Percentiles rank a stretch among this genome's conserved stretches.
phyloP scores from a whole-genome alignment of 306 rosid genomes.

The Styphnolobium japonicum region DNA sequence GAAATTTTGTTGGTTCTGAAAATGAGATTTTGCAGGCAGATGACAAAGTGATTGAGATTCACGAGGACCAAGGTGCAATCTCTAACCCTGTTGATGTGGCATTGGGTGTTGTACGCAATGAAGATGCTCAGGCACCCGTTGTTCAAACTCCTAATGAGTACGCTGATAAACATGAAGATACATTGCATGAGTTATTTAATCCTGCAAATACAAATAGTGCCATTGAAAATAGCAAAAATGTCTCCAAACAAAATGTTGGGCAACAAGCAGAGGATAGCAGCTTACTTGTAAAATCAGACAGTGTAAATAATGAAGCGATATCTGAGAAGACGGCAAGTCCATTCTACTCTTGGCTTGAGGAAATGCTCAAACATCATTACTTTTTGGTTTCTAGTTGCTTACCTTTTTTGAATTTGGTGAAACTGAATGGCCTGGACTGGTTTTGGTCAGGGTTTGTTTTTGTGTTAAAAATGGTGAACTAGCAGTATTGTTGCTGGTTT shows the following conservation, averaged over 20 bases:
- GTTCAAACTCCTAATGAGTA: slow-evolving; percentile 36
- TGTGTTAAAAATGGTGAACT: slow-evolving; percentile 18
- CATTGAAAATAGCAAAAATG: slow-evolving; percentile 35
- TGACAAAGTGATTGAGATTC: slow-evolving; percentile 70
- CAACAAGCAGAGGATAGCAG: slow-evolving; percentile 31
- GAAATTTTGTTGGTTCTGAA: slow-evolving; percentile 37
- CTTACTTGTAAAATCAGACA: slow-evolving; percentile 40
- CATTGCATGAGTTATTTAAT: slow-evolving; percentile 35
- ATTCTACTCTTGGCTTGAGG: slow-evolving; percentile 20
- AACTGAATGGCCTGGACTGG: slow-evolving; percentile 6
- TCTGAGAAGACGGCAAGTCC: slow-evolving; percentile 62
- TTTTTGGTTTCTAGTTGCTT: slow-evolving; percentile 1
- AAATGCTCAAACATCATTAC: slow-evolving; percentile 4
- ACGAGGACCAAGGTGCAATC: slow-evolving; percentile 61
- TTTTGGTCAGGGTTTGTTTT: slow-evolving; percentile 22
- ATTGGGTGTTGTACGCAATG: slow-evolving; percentile 34
- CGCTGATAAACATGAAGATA: slow-evolving; percentile 44
- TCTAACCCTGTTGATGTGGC: slow-evolving; percentile 38
- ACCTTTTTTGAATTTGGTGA: slow-evolving; percentile 2
- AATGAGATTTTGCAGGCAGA: slow-evolving; percentile 41
- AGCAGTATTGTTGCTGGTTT: slow-evolving; percentile 13
- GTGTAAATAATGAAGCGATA: slow-evolving; percentile 46
- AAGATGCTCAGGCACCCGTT: slow-evolving; percentile 39
- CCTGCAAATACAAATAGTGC: slow-evolving; percentile 33
- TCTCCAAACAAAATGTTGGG: slow-evolving; percentile 45